Conservation (phyloP, 2,329 filamentous ascomycete species). For the Pseudogymnoascus sp. region DNA sequence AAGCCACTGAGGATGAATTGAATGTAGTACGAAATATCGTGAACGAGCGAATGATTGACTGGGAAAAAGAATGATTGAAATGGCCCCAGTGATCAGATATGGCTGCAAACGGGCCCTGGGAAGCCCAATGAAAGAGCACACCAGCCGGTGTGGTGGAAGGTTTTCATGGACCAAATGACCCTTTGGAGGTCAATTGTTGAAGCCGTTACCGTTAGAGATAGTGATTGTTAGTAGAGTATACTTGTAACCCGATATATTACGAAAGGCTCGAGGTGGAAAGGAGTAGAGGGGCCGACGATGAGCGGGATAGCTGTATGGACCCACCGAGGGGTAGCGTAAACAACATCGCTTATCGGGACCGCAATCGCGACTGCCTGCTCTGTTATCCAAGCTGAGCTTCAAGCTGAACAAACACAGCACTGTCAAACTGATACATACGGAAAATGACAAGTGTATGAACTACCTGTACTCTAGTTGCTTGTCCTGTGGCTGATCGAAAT, state of each 20-base stretch:
- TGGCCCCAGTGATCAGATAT: neutral
- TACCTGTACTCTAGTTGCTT: constrained; percentile 11
- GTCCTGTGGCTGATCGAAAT: constrained; percentile 24
- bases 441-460: constrained; percentile 33
- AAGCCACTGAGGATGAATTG: neutral
- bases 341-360: neutral
- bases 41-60: constrained; percentile 1
- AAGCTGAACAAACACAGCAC: neutral
- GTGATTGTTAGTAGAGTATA: constrained; percentile 2
- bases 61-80: constrained; percentile 8
- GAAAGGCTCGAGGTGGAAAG: constrained; percentile 7
- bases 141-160: constrained; percentile 6
- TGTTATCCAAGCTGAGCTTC: constrained; percentile 4
- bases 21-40: neutral
- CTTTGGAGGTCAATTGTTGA: neutral
- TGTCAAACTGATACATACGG: neutral
- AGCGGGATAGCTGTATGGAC: neutral
- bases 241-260: neutral
- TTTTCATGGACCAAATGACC: constrained; percentile 1
- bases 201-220: constrained; percentile 7
- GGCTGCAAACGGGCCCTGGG: neutral
- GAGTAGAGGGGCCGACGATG: neutral
- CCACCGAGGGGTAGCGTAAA: constrained; percentile 3
- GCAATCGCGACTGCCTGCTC: constrained; percentile 9
- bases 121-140: constrained; percentile 1